These are phyloP conservation scores for Metarhizium sp. DNA, from an alignment of 2,329 filamentous ascomycete genomes.

Conservation along the genomic window DNA sequence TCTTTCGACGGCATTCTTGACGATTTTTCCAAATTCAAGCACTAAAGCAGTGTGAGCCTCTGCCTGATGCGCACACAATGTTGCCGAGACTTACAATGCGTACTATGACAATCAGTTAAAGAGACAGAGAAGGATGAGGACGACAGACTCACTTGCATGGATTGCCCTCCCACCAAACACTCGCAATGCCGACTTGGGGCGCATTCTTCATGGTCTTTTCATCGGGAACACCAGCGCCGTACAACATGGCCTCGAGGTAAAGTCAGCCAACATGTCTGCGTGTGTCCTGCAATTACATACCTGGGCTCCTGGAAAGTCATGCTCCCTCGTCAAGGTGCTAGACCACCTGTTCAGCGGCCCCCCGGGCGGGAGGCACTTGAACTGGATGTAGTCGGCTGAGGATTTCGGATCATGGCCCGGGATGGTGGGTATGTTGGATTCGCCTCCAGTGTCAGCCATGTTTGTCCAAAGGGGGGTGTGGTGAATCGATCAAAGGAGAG, in stretches of 20 bases:
- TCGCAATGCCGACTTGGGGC: slow-evolving; percentile 83
- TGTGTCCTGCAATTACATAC: slow-evolving; percentile 30
- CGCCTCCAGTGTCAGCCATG: slow-evolving; percentile 16
- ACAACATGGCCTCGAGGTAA: slow-evolving; percentile 70
- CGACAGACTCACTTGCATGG: slow-evolving; percentile 71
- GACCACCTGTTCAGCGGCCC: slow-evolving; percentile 75
- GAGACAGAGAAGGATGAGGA: neutral
- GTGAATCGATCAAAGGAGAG: no score
- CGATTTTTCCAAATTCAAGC: slow-evolving; percentile 76
- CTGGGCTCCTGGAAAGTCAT: slow-evolving; percentile 90
- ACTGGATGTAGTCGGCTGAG: slow-evolving; percentile 44
- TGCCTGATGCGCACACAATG: neutral
- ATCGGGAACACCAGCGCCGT: slow-evolving; percentile 80
- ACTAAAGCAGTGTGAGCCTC: slow-evolving; percentile 37
- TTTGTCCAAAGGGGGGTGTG: neutral
- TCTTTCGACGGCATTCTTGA: slow-evolving; percentile 72
- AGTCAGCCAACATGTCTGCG: neutral
- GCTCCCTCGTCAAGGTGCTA: slow-evolving; percentile 66
- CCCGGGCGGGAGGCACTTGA: slow-evolving; percentile 40
- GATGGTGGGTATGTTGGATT: slow-evolving; percentile 10
- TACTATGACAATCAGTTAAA: slow-evolving; percentile 16
- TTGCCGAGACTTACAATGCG: slow-evolving; percentile 27
- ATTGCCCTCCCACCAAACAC: slow-evolving; percentile 97
- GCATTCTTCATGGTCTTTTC: slow-evolving; percentile 79
- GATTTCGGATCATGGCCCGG: slow-evolving; percentile 32